Conservation (phyloP, 176 grass and related monocot genomes). For the Otatea glauca region DNA sequence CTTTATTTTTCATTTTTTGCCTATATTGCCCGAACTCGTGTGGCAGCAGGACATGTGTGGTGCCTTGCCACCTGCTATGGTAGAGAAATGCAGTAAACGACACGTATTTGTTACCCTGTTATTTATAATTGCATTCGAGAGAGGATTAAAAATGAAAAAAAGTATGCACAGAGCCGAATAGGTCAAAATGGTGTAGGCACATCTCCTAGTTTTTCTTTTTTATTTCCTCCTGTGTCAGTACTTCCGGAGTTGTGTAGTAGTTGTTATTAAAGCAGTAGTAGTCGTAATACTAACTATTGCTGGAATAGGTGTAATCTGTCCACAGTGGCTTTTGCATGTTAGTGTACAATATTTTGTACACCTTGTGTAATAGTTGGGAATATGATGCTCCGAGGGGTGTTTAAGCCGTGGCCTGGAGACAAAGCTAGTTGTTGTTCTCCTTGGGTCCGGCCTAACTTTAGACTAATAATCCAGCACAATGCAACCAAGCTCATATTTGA, state of each 20-base stretch:
- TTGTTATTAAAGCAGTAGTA: conserved; percentile 35
- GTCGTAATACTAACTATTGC: conserved; percentile 25
- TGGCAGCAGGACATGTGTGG: too few relatives aligned
- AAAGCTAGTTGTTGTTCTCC: conserved; percentile 17
- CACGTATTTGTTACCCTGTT: too few relatives aligned
- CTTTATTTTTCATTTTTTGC: too few relatives aligned
- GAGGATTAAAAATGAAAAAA: too few relatives aligned
- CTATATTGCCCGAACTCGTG: too few relatives aligned
- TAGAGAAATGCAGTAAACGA: too few relatives aligned
- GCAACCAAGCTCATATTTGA: conserved; percentile 15
- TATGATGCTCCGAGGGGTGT: conserved; percentile 32
- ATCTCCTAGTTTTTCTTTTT: neutral
- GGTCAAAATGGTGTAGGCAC: too few relatives aligned
- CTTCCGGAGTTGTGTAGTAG: neutral
- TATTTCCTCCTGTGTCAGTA: neutral
- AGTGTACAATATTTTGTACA: conserved; percentile 35
- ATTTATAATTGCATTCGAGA: too few relatives aligned
- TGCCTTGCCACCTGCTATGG: too few relatives aligned
- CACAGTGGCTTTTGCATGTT: conserved; percentile 37
- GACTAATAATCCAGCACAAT: conserved; percentile 28
- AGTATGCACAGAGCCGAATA: too few relatives aligned
- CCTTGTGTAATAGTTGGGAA: conserved; percentile 39
- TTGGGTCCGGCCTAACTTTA: neutral
- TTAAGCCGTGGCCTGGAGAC: conserved; percentile 17
- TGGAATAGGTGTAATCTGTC: conserved; percentile 45